Percentiles rank a stretch among this genome's conserved stretches.
phyloP scores from a whole-genome alignment of 305 asterid species.

The Fraxinus albicans region DNA sequence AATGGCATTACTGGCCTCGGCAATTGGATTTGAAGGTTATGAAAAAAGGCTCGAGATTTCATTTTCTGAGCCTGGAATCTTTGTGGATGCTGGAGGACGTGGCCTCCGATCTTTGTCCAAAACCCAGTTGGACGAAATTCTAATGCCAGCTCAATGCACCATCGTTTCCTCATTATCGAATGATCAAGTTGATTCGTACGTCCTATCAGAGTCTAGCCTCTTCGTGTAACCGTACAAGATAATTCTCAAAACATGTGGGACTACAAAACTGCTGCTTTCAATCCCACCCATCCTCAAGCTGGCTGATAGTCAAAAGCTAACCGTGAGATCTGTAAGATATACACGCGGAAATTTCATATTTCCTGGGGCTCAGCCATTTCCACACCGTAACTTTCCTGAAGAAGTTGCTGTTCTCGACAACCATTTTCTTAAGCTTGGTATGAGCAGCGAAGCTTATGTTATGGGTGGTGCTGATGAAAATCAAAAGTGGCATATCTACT shows the following conservation, averaged over 20 bases:
- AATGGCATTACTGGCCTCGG: constrained; percentile 35
- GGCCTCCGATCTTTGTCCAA: constrained; percentile 41
- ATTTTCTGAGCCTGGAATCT: constrained; percentile 31
- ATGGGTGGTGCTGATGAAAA: constrained; percentile 29
- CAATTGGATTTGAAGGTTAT: constrained; percentile 50
- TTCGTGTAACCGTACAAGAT: constrained; percentile 42
- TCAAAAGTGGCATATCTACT: constrained; percentile 45
- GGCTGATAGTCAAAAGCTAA: constrained; percentile 29
- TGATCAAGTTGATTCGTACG: constrained; percentile 41
- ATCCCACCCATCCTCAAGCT: constrained; percentile 36
- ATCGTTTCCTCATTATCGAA: constrained; percentile 38
- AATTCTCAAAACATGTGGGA: constrained; percentile 45
- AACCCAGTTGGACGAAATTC: constrained; percentile 39
- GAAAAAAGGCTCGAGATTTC: constrained; percentile 45
- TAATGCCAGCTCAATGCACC: constrained; percentile 47
- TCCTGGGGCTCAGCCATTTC: constrained; percentile 46
- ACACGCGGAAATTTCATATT: constrained; percentile 48
- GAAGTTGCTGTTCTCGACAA: constrained; percentile 39
- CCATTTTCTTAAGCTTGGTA: constrained; percentile 33
- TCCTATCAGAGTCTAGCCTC: constrained; percentile 51
- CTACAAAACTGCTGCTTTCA: constrained; percentile 41
- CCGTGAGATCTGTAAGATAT: constrained; percentile 42
- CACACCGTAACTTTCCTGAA: constrained; percentile 40
- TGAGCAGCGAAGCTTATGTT: constrained; percentile 30
- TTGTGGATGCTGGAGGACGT: constrained; percentile 28